phyloP scores from a whole-genome alignment of 2,329 filamentous ascomycete species.

The Aureobasidium uvarum region DNA sequence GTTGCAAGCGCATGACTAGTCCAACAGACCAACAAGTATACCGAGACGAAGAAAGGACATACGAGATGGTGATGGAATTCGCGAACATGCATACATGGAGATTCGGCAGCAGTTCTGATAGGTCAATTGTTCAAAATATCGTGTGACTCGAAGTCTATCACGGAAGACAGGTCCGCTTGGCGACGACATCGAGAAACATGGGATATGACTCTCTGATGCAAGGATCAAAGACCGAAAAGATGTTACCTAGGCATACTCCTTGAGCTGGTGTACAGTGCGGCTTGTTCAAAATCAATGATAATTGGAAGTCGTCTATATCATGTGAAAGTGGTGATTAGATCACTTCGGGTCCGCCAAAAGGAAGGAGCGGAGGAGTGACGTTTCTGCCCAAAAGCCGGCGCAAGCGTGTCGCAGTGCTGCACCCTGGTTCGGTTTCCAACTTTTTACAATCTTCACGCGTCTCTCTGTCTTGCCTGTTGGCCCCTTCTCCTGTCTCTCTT shows the following conservation, averaged over 20 bases:
- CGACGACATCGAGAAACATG: neutral
- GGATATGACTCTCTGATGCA: neutral
- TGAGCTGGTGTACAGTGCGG: neutral
- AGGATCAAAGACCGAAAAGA: neutral
- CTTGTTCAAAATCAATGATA: too few species aligned
- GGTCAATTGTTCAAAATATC: neutral
- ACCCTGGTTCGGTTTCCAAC: conserved; percentile 13
- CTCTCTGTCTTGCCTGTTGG: conserved; percentile 1
- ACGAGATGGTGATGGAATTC: neutral
- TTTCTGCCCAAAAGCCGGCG: neutral
- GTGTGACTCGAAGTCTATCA: neutral
- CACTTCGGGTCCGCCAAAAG: neutral
- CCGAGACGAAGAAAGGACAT: too few species aligned
- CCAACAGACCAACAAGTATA: neutral
- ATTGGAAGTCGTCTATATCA: neutral
- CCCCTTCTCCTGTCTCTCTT: neutral
- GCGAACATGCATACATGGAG: neutral
- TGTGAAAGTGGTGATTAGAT: neutral
- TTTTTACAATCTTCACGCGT: conserved; percentile 3
- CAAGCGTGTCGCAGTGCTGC: conserved; percentile 3
- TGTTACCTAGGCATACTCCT: neutral
- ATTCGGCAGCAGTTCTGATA: conserved; percentile 1
- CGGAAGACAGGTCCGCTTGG: neutral
- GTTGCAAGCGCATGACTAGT: neutral
- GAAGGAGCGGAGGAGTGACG: conserved; percentile 6